A percentile compares a stretch with the other conserved stretches of the same genome.
phyloP scores from a whole-genome alignment of 805 yeast genomes.

The Lipomyces yamadae region DNA sequence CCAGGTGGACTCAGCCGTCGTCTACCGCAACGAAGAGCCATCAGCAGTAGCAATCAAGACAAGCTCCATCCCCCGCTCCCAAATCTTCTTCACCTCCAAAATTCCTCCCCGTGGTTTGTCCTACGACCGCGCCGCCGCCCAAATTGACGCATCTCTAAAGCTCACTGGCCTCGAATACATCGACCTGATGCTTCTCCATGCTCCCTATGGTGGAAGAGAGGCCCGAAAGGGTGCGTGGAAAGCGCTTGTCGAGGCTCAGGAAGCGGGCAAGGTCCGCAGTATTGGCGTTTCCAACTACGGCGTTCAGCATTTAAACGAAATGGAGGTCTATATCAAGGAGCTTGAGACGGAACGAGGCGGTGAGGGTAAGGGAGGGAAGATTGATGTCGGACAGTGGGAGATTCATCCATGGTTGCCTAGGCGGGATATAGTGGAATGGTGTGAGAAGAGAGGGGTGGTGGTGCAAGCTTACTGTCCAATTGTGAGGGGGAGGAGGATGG shows the following conservation, averaged over 20 bases:
- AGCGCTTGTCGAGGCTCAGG: slow-evolving; percentile 62
- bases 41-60: slow-evolving; percentile 62
- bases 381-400: slow-evolving; percentile 74
- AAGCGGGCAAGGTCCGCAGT: slow-evolving; percentile 54
- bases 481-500: slow-evolving; percentile 56
- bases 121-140: slow-evolving; percentile 59
- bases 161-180: slow-evolving; percentile 65
- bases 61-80: slow-evolving; percentile 59
- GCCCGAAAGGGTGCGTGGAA: slow-evolving; percentile 56
- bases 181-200: slow-evolving; percentile 70
- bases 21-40: slow-evolving; percentile 66
- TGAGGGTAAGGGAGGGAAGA: slow-evolving; percentile 54
- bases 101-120: slow-evolving; percentile 72
- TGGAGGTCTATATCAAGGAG: slow-evolving; percentile 47
- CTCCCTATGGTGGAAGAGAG: slow-evolving; percentile 45
- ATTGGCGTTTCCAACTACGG: slow-evolving; percentile 74
- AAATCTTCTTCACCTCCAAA: slow-evolving; percentile 70
- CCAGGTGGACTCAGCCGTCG: slow-evolving; percentile 59
- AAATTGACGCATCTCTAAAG: slow-evolving; percentile 60
- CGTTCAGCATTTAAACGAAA: slow-evolving; percentile 51
- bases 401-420: slow-evolving; percentile 58
- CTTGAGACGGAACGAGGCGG: slow-evolving; percentile 48
- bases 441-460: slow-evolving; percentile 53
- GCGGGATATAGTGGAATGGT: slow-evolving; percentile 52
- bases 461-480: slow-evolving; percentile 70